Evolutionary conservation across 805 yeast species (phyloP).

Genomic region (Tetrapisispora fleetii): DNA sequence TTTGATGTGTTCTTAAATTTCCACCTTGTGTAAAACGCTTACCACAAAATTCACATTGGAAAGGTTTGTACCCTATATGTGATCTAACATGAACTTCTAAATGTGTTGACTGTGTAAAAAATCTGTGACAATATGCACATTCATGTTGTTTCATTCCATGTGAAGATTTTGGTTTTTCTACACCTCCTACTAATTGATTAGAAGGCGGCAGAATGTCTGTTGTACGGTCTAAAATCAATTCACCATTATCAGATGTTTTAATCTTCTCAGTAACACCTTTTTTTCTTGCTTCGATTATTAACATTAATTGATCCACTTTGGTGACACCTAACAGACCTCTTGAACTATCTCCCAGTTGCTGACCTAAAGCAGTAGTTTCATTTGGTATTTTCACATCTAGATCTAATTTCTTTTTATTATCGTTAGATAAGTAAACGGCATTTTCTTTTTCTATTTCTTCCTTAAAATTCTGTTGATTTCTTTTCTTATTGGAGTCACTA

Average conservation of each 20-base stretch:
- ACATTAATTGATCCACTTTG: slow-evolving; percentile 83
- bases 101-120: slow-evolving; percentile 84
- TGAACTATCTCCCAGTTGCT: slow-evolving; percentile 42
- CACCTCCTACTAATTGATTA: slow-evolving; percentile 67
- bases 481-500: too few relatives aligned
- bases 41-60: slow-evolving; percentile 66
- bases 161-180: slow-evolving; percentile 47
- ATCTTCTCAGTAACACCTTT: slow-evolving; percentile 61
- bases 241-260: slow-evolving; percentile 59
- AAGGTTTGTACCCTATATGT: slow-evolving; percentile 81
- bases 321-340: slow-evolving; percentile 75
- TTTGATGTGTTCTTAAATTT: slow-evolving; percentile 71
- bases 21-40: slow-evolving; percentile 88
- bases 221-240: slow-evolving; percentile 42
- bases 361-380: background rate
- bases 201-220: slow-evolving; percentile 47
- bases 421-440: background rate
- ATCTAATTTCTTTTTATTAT: background rate
- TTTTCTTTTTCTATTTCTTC: background rate
- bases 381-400: background rate
- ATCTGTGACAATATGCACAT: slow-evolving; percentile 69
- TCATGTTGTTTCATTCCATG: slow-evolving; percentile 44
- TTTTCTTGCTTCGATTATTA: slow-evolving; percentile 80
- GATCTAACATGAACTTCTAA: slow-evolving; percentile 81
- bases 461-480: background rate